These are phyloP conservation scores for Chiua virens DNA, from an alignment of 768 basidiomycete genomes.

Conservation along the genomic window DNA sequence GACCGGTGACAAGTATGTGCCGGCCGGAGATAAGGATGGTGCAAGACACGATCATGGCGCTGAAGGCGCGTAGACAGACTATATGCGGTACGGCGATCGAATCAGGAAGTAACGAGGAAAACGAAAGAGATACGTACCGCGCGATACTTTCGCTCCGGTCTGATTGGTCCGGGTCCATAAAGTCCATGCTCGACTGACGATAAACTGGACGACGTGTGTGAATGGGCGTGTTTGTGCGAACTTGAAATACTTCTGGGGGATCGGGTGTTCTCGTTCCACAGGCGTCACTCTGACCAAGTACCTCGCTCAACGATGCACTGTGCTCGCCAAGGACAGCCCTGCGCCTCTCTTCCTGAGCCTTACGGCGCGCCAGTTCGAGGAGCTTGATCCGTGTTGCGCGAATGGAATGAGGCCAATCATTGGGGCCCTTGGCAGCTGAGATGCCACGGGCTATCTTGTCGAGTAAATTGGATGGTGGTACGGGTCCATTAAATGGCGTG, in stretches of 20 bases:
- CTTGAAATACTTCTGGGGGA: slow-evolving; percentile 41
- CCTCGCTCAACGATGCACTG: slow-evolving; percentile 18
- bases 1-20: slow-evolving; percentile 27
- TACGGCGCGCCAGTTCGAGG: slow-evolving; percentile 70
- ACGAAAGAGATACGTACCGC: slow-evolving; percentile 47
- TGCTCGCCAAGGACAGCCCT: slow-evolving; percentile 50
- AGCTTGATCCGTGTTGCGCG: slow-evolving; percentile 82
- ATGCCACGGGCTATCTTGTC: slow-evolving; percentile 85
- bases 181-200: slow-evolving; percentile 87
- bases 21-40: slow-evolving; percentile 57
- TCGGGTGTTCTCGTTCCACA: slow-evolving; percentile 25
- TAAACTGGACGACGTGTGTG: slow-evolving; percentile 59
- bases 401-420: slow-evolving; percentile 81
- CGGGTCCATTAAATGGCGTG: slow-evolving; percentile 81
- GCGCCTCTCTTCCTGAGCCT: slow-evolving; percentile 53
- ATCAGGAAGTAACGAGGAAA: slow-evolving; percentile 2
- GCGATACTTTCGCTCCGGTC: slow-evolving; percentile 51
- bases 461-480: slow-evolving; percentile 83
- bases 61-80: slow-evolving; percentile 71
- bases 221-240: slow-evolving; percentile 48
- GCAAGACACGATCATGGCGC: slow-evolving; percentile 58
- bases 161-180: slow-evolving; percentile 54
- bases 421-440: slow-evolving; percentile 67
- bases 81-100: slow-evolving; percentile 14
- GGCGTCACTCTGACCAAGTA: slow-evolving; percentile 7